Evolutionary conservation across 306 rosid genomes (phyloP), one percentile per base, ranked within the genome.

Genomic region (Corylus avellana): DNA sequence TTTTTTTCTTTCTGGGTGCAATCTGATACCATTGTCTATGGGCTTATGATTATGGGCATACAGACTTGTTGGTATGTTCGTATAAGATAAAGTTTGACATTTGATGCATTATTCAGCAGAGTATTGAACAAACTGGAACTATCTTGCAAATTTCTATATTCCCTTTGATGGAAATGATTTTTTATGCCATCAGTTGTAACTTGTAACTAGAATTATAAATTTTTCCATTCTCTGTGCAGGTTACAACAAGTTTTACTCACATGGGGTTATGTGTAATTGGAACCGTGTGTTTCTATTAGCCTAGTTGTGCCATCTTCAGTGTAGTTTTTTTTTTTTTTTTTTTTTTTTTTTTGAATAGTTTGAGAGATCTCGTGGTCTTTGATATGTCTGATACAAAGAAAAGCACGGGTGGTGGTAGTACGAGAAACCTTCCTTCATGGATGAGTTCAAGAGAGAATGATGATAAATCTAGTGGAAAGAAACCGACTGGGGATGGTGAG

Each of bases 341-440:
- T n/a, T 22, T 22, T 22, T 22, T 72, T 44, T 32, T 46, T 32
- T 54, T 5, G 70, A 82, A 63, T 50, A 71, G 35, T 77, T 64
- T 42, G 78, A 61, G 22, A 61, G 46, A 42, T 73, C 57, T 5
- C 16, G 73, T 16, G 59, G 81, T 73, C 11, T 16, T 50, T 55
- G 73, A 81, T 75, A 93, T 93, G 97, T 88, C 94, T 77, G 77
- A 72, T 80, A 48, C 71, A 2, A 85, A 81, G 77, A 12, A 70
- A 47, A 56, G 78, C 29, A 14, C 59, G 61, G 82, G 73, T 18
- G n/a, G 59, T 50, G 77, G 71, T 78, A 74, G 77, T 73, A 80
- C 79, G 92, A 87, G 92, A 66, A 90, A 78, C 84, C 88, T 90
- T 75, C 95, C 98, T 42, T 82, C 93, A 8, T 93, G 97, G 95